phyloP scores from a whole-genome alignment of 1,284 basidiomycete genomes.

The Violaceomyces palustris region DNA sequence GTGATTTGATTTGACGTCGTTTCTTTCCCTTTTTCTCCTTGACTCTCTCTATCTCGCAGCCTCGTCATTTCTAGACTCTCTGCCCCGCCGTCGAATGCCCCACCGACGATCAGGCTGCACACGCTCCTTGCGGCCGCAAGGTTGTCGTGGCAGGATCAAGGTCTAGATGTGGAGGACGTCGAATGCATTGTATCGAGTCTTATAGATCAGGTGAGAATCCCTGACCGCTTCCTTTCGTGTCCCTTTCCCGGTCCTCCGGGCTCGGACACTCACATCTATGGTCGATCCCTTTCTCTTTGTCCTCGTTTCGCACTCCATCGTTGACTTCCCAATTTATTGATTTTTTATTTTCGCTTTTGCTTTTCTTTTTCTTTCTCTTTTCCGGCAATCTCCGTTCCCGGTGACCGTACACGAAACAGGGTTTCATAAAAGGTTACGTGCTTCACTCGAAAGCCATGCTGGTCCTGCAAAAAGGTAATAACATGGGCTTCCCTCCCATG shows the following conservation, averaged over 20 bases:
- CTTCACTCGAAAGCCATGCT: conserved; percentile 51
- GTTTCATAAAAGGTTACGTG: conserved; percentile 55
- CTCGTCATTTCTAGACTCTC: conserved; percentile 8
- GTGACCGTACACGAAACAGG: conserved; percentile 22
- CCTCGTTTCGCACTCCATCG: too few species aligned
- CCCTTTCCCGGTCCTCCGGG: too few species aligned
- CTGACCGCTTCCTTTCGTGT: not conserved
- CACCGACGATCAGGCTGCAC: conserved; percentile 48
- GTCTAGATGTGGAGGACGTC: conserved; percentile 52
- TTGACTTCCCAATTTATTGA: too few species aligned
- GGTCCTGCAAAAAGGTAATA: conserved; percentile 52
- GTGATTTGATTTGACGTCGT: not conserved
- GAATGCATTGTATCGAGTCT: conserved; percentile 53
- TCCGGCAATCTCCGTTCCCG: not conserved
- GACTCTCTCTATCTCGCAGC: conserved; percentile 7
- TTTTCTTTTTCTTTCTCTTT: too few species aligned
- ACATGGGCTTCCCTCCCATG: conserved; percentile 51
- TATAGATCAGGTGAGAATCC: conserved; percentile 51
- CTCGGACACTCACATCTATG: too few species aligned
- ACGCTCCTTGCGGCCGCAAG: conserved; percentile 44
- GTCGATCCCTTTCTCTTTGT: too few species aligned
- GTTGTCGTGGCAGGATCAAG: conserved; percentile 46
- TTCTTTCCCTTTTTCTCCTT: not conserved
- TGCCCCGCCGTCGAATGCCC: conserved; percentile 23
- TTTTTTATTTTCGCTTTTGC: too few species aligned